Conservation (phyloP, 257 asterid species). For the Eucommia ulmoides region DNA sequence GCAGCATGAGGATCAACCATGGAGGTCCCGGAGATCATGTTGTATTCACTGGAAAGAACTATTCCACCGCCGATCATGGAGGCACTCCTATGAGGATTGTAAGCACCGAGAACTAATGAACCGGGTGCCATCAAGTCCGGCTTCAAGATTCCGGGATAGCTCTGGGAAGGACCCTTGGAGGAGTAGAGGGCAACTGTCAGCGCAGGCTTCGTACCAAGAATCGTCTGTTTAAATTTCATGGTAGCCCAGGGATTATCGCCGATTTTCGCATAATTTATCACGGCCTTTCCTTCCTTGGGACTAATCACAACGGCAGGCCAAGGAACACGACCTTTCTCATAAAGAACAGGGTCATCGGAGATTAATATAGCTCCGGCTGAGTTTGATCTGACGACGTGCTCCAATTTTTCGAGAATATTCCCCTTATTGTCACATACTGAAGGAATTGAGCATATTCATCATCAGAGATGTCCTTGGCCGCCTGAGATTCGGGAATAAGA, state of each 20-base stretch:
- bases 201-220: constrained; percentile 32
- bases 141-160: constrained; percentile 38
- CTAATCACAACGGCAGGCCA: constrained; percentile 33
- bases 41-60: constrained; percentile 20
- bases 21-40: constrained; percentile 34
- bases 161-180: constrained; percentile 37
- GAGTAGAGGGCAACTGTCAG: constrained; percentile 36
- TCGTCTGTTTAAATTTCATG: constrained; percentile 38
- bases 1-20: constrained; percentile 49
- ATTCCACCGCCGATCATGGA: constrained; percentile 15
- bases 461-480: no score
- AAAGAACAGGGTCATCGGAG: constrained; percentile 17
- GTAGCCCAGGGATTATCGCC: constrained; percentile 21
- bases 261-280: constrained; percentile 25
- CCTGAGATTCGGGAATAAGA: no score
- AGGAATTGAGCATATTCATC: no score
- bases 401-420: constrained; percentile 9
- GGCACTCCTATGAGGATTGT: constrained; percentile 8
- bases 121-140: constrained; percentile 61
- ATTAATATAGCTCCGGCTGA: constrained; percentile 27
- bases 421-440: constrained; percentile 22
- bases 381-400: constrained; percentile 10
- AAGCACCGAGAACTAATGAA: constrained; percentile 27
- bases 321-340: constrained; percentile 14
- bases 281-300: constrained; percentile 16